A percentile compares a stretch with the other conserved stretches of the same genome.
Evolutionary conservation across 768 basidiomycete species (phyloP).

Genomic region (Suillus clintonianus): DNA sequence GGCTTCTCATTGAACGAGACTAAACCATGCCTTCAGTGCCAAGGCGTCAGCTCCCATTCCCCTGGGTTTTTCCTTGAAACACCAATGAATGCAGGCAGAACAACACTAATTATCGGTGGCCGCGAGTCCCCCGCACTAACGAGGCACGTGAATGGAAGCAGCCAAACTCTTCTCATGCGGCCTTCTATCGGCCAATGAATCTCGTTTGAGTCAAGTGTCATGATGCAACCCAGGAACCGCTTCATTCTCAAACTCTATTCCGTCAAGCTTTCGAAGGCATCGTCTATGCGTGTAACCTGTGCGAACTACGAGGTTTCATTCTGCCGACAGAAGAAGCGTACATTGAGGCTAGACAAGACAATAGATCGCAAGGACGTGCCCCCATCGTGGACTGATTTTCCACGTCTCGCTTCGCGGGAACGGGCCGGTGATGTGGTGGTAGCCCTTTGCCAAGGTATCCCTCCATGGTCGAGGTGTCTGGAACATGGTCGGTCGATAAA

Average conservation of each 20-base stretch:
- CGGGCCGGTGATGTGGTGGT: background rate
- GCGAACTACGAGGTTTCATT: background rate
- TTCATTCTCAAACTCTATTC: slow-evolving; percentile 1
- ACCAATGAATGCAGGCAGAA: background rate
- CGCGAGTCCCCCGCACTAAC: background rate
- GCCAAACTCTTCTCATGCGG: background rate
- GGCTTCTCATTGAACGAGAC: background rate
- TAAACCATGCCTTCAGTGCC: background rate
- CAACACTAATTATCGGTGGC: background rate
- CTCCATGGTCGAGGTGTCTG: background rate
- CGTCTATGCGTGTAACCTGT: background rate
- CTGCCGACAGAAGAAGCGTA: background rate
- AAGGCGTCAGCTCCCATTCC: background rate
- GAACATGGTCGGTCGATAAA: background rate
- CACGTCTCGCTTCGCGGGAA: background rate
- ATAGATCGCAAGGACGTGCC: background rate
- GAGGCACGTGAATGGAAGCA: background rate
- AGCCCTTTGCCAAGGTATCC: background rate
- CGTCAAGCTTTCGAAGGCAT: slow-evolving; percentile 3
- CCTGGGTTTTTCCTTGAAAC: background rate
- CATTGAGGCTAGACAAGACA: background rate
- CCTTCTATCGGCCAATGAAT: background rate
- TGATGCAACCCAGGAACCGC: background rate
- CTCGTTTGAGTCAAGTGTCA: background rate
- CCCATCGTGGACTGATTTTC: background rate